Percentiles rank a stretch among this genome's conserved stretches.
Evolutionary conservation across 176 grass and related monocot genomes (phyloP).

Genomic region (Carex parvula): DNA sequence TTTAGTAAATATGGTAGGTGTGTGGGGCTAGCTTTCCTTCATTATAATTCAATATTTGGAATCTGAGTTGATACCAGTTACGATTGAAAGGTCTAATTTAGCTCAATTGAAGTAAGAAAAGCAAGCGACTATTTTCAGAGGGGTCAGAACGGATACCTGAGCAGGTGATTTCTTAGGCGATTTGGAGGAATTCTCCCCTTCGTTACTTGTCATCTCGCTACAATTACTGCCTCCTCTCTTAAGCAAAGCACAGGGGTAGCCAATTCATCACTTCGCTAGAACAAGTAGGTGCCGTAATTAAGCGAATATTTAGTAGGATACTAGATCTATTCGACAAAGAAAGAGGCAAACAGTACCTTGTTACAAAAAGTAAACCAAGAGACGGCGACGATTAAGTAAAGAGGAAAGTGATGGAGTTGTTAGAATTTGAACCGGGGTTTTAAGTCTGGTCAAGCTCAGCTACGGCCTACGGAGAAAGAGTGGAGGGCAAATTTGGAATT

Average conservation of each 20-base stretch:
- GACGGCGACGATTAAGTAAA: conserved; percentile 24
- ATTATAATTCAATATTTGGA: neutral
- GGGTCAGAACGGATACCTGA: conserved; percentile 52
- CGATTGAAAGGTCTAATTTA: neutral
- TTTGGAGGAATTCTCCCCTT: conserved; percentile 57
- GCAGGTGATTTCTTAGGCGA: conserved; percentile 47
- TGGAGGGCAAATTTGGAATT: neutral
- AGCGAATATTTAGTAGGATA: neutral
- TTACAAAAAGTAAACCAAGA: neutral
- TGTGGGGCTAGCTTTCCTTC: neutral
- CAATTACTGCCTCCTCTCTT: neutral
- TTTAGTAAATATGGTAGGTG: neutral
- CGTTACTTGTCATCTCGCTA: conserved; percentile 60
- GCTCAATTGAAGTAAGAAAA: neutral
- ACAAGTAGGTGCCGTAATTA: neutral
- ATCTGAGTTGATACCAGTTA: neutral
- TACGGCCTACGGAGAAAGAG: neutral
- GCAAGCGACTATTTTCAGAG: neutral
- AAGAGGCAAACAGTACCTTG: neutral
- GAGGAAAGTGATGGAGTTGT: conserved; percentile 27
- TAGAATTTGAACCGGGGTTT: conserved; percentile 24
- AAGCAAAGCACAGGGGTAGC: neutral
- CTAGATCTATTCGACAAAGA: conserved; percentile 10
- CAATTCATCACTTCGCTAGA: conserved; percentile 12
- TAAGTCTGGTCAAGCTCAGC: conserved; percentile 21